A percentile compares a stretch with the other conserved stretches of the same genome.
Conservation (phyloP, 2,329 filamentous ascomycete species). For the Scedosporium boydii region DNA sequence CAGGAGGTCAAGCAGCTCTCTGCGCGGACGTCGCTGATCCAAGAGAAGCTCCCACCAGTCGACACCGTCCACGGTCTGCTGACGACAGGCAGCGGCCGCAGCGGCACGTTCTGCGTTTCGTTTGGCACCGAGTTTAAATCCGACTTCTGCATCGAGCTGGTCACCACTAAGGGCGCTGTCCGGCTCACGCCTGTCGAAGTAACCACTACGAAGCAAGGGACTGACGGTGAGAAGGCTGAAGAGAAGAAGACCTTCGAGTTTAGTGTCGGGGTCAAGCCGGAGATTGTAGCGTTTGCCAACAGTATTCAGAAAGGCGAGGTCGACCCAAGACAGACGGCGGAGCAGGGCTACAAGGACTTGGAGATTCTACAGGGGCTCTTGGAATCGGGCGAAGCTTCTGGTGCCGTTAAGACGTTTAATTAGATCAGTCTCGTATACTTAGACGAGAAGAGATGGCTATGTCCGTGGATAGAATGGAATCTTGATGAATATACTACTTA, state of each 20-base stretch:
- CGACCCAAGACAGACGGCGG: conserved; percentile 42
- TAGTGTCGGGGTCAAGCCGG: conserved; percentile 45
- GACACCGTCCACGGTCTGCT: conserved; percentile 56
- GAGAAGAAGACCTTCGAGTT: conserved; percentile 35
- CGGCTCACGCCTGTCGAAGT: conserved; percentile 34
- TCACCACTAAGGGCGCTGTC: conserved; percentile 48
- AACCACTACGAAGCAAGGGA: conserved; percentile 24
- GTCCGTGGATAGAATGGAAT: too few species aligned
- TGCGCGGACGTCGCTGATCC: conserved; percentile 45
- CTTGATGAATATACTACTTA: too few species aligned
- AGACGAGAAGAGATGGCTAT: too few species aligned
- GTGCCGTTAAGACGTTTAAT: background rate
- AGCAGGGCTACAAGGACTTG: conserved; percentile 52
- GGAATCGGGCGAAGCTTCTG: conserved; percentile 7
- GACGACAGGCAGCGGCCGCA: conserved; percentile 40
- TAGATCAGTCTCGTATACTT: too few species aligned
- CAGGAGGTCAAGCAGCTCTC: conserved; percentile 34
- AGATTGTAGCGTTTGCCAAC: conserved; percentile 53
- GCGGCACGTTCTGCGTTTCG: conserved; percentile 46
- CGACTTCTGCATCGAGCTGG: conserved; percentile 43
- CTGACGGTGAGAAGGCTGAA: conserved; percentile 21
- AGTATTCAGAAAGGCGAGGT: conserved; percentile 35
- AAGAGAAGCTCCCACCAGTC: conserved; percentile 50
- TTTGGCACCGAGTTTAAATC: conserved; percentile 45
- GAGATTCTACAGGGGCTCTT: conserved; percentile 39